phyloP scores from a whole-genome alignment of 768 basidiomycete species.

The Mycena sanguinolenta region DNA sequence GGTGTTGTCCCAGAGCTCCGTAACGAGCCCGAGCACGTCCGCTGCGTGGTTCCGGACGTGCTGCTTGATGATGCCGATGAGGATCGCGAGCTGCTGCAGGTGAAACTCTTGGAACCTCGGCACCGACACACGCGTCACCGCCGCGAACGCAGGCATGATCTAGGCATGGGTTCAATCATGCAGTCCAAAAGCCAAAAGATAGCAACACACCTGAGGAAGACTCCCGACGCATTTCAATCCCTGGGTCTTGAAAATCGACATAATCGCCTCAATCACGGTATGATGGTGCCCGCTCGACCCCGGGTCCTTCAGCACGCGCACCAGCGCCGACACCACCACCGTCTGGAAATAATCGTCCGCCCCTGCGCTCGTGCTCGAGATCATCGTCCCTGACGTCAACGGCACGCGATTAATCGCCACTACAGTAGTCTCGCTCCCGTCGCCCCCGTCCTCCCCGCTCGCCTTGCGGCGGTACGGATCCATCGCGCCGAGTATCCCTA shows the following conservation, averaged over 20 bases:
- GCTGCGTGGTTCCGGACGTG: conserved; percentile 94
- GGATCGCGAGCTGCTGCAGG: conserved; percentile 94
- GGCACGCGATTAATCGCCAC: conserved; percentile 78
- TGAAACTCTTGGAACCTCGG: conserved; percentile 93
- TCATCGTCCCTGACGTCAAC: conserved; percentile 60
- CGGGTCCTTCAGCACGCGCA: conserved; percentile 91
- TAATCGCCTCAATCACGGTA: conserved; percentile 95
- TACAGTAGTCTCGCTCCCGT: conserved; percentile 68
- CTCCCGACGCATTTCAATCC: conserved; percentile 97
- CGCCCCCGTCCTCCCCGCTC: conserved; percentile 38
- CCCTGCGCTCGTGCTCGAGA: conserved; percentile 65
- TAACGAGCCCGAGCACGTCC: conserved; percentile 87
- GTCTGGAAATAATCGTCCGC: conserved; percentile 98
- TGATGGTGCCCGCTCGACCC: conserved; percentile 90
- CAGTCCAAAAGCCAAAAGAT: background rate
- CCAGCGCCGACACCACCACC: conserved; percentile 90
- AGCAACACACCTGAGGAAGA: conserved; percentile 82
- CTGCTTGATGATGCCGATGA: conserved; percentile 96
- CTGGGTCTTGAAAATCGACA: conserved; percentile 99
- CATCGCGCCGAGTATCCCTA: conserved; percentile 95
- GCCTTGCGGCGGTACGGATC: conserved; percentile 96
- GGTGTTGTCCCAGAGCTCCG: conserved; percentile 90
- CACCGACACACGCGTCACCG: conserved; percentile 86
- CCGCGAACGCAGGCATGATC: conserved; percentile 96
- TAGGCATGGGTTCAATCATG: conserved; percentile 43